Conservation (phyloP, 2,329 filamentous ascomycete genomes). For the Myriosclerotinia curreyana region DNA sequence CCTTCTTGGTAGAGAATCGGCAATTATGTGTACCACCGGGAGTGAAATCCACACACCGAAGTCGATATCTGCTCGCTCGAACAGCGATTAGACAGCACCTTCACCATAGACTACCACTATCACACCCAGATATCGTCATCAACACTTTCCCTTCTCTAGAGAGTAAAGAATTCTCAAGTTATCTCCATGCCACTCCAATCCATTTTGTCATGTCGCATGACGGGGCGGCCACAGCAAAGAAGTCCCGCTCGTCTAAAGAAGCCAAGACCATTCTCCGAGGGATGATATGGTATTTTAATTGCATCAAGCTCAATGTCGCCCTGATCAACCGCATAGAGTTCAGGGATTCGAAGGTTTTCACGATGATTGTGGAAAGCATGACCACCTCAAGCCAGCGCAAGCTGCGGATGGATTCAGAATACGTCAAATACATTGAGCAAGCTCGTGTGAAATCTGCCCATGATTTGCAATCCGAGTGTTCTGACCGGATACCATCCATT, state of each 20-base stretch:
- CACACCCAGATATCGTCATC: slow-evolving; percentile 38
- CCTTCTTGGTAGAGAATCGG: slow-evolving; percentile 43
- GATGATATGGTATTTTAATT: slow-evolving; percentile 55
- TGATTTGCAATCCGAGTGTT: slow-evolving; percentile 11
- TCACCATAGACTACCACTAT: slow-evolving; percentile 30
- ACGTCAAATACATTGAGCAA: slow-evolving; percentile 25
- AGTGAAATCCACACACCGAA: slow-evolving; percentile 37
- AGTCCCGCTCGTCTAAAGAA: slow-evolving; percentile 19
- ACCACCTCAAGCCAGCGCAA: slow-evolving; percentile 27
- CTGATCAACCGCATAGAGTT: slow-evolving; percentile 63
- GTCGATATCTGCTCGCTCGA: slow-evolving; percentile 57
- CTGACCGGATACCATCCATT: slow-evolving; percentile 1
- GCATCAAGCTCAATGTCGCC: slow-evolving; percentile 57
- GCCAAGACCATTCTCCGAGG: slow-evolving; percentile 38
- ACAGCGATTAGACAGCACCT: slow-evolving; percentile 62
- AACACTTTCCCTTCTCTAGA: slow-evolving; percentile 47
- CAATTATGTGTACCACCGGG: slow-evolving; percentile 53
- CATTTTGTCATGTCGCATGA: slow-evolving; percentile 71
- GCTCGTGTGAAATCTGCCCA: slow-evolving; percentile 22
- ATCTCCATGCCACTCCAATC: slow-evolving; percentile 52
- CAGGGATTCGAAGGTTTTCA: slow-evolving; percentile 51
- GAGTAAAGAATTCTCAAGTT: slow-evolving; percentile 51
- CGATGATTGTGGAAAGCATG: slow-evolving; percentile 46
- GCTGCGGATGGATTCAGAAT: slow-evolving; percentile 25
- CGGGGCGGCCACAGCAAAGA: slow-evolving; percentile 42